Conservation (phyloP, 176 grass and related monocot species). For the Otatea glauca region DNA sequence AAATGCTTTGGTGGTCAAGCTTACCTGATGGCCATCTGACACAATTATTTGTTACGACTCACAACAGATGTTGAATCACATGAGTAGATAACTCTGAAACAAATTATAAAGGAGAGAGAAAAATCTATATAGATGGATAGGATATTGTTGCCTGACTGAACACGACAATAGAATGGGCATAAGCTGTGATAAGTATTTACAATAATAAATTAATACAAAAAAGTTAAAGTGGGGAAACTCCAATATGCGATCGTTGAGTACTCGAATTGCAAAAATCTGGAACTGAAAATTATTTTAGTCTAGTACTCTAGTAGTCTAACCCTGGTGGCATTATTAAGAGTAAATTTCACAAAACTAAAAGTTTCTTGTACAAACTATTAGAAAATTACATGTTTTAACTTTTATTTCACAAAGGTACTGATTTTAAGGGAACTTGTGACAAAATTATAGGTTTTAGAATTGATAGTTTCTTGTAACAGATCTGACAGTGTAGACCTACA, state of each 20-base stretch:
- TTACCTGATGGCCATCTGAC: background rate
- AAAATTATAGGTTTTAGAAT: too few species aligned
- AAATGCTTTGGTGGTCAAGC: background rate
- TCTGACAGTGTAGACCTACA: too few species aligned
- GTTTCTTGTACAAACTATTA: too few species aligned
- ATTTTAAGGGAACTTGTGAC: too few species aligned
- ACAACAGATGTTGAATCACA: background rate
- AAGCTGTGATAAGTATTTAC: background rate
- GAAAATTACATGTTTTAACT: too few species aligned
- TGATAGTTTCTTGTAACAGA: too few species aligned
- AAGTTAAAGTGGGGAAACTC: constrained; percentile 7
- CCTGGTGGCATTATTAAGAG: background rate
- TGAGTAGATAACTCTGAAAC: background rate
- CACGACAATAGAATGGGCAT: background rate
- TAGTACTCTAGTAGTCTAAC: background rate
- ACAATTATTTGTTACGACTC: background rate
- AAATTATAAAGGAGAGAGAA: background rate
- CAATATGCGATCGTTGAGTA: background rate
- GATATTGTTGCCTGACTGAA: background rate
- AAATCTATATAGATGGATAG: background rate
- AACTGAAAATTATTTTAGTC: background rate
- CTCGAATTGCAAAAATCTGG: background rate
- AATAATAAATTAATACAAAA: background rate
- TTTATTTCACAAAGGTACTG: too few species aligned
- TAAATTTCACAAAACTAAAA: too few species aligned